Base-by-base conservation (phyloP, 2,329 filamentous ascomycete species). In the Nothophoma quercina region DNA sequence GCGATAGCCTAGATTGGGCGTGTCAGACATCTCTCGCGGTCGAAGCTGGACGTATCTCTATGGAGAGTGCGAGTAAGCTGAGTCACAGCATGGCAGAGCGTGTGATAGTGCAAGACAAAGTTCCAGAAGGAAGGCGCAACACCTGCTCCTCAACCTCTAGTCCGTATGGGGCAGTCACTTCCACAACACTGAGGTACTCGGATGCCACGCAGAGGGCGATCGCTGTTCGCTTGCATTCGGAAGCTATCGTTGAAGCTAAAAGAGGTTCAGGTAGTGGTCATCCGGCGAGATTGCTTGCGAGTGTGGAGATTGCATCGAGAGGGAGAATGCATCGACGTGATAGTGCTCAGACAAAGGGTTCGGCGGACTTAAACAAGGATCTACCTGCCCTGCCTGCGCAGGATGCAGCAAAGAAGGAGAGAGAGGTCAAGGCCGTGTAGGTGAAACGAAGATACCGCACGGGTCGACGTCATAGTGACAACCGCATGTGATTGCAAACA, bases 1-100 rank as follows among this genome's bases (percentile, higher is more conserved):
- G 29, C 25, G 35, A 34, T 7, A 52, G 49, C 21, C 49, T 36
- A 36, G 49, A 52, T 13, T 47, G 36, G 42, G 42, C 42, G 19
- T 52, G 42, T 21, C 30, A 39, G 9, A 42, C 42, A 7, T 52
- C 49, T 8, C 16, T 42, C 7, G 42, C 42, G 6, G 28, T 52
- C 10, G 42, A 46, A 22, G 29, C 42, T 8, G 42, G 49, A 4
- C 25, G 13, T n/a, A 36, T 32, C 10, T 46, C 36, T 2, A 47
- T 51, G 49, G 19, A 47, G 3, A 30, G 19, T 25, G 28, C 32
- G 9, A 15, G 19, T 7, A 35, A 1, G 23, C 26, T 13, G 12
- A 26, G 21, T 16, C 33, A 4, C 18, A 9, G 4, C 18, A 46
- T 16, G 9, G 32, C 16, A 16, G 13, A 29, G 5, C n/a, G n/a